Evolutionary conservation across 164 flowering plant species (phyloP), one percentile per base, ranked within the genome.

Genomic region (Brasenia schreberi): DNA sequence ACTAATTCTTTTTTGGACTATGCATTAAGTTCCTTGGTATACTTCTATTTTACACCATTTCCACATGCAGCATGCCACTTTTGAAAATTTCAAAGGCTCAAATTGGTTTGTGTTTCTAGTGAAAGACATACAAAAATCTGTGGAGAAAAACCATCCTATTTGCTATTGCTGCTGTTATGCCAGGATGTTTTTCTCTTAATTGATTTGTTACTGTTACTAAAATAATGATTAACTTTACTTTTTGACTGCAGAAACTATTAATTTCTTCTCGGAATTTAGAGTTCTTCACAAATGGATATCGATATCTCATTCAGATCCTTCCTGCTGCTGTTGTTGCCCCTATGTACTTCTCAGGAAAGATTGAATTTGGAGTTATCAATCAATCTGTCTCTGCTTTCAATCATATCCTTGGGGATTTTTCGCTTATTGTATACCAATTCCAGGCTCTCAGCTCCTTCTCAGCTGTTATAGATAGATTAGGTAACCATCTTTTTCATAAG

Each of bases 261-360:
- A 81, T 90, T 78, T 73, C 98, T 68, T 90, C 98, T 45, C 80
- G 98, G 74, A 94, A 90, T 76, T 81, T 94, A 70, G 99, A 94
- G 63, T 94, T 94, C 81, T 94, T 94, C 79, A 94, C 99, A 73
- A 85, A 49, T 80, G 99, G 97, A 43, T 94, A 94, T 66, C 86
- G 96, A n/a, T 94, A 94, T 72, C 79, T 94, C 67, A 94, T 94
- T 80, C 98, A 94, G 77, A 83, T 94, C 80, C 97, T 94, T 75
- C 98, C 97, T 60, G 98, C 93, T 69, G 98, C 98, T 69, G 98
- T 91, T 73, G 93, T 94, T 80, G 98, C 98, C 72, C 98, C 98
- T 12, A 89, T 90, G 98, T 94, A 81, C 70, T 94, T 94, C 78
- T 86, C 96, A 5, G 98, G 97, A 44, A 89, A 94, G 83, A 87